Evolutionary conservation across 2,329 filamentous ascomycete genomes (phyloP).

Genomic region (Arthrinium puccinioides): DNA sequence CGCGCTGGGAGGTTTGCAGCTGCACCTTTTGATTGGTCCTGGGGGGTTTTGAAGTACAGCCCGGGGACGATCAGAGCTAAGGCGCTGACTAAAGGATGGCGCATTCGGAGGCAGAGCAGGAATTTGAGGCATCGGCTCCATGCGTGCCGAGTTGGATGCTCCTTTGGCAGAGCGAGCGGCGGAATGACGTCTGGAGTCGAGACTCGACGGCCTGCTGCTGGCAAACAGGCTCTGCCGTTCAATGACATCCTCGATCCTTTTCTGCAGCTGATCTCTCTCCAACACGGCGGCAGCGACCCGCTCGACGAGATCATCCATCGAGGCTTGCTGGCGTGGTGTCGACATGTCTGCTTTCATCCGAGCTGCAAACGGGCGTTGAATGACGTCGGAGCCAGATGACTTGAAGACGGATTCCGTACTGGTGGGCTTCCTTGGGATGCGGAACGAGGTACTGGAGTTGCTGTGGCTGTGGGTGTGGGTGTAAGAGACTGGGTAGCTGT

Average conservation of each 20-base stretch:
- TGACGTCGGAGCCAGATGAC: conserved; percentile 20
- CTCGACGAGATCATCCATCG: conserved; percentile 44
- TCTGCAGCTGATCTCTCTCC: conserved; percentile 51
- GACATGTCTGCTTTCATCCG: conserved; percentile 37
- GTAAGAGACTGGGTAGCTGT: conserved; percentile 22
- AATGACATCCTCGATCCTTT: conserved; percentile 51
- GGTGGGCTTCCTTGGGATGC: conserved; percentile 41
- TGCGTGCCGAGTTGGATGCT: conserved; percentile 2
- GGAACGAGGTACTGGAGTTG: conserved; percentile 48
- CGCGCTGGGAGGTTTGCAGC: no score
- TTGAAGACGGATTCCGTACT: conserved; percentile 25
- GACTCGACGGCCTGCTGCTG: conserved; percentile 45
- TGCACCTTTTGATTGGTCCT: no score
- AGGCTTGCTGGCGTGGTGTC: conserved; percentile 20
- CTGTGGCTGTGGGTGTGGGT: conserved; percentile 30
- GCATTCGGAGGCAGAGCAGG: conserved; percentile 49
- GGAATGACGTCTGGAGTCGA: conserved; percentile 25
- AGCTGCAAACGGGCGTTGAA: conserved; percentile 36
- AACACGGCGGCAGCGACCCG: conserved; percentile 49
- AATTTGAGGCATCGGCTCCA: conserved; percentile 47
- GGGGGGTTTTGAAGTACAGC: conserved; percentile 26
- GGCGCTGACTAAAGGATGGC: conserved; percentile 50
- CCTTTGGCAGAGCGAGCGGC: no score
- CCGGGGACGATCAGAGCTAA: conserved; percentile 37
- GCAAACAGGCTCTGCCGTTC: conserved; percentile 53